Evolutionary conservation across 2,329 filamentous ascomycete species (phyloP).

Genomic region (Apiospora aurea): DNA sequence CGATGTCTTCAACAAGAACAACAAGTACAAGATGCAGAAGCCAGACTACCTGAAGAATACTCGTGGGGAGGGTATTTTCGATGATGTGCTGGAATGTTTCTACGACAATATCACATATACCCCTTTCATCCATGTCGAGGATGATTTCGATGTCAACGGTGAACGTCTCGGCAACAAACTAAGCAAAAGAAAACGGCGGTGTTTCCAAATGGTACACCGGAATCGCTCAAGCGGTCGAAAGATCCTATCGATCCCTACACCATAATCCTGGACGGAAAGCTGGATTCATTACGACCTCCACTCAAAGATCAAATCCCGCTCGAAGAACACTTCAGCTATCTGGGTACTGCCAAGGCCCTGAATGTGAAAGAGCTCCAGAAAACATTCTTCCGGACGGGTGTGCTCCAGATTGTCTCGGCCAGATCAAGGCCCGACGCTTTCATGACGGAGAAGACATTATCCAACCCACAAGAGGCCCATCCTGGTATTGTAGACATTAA

Average conservation of each 20-base stretch:
- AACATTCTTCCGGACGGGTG: slow-evolving; percentile 88
- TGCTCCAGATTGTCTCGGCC: slow-evolving; percentile 93
- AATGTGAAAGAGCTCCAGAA: slow-evolving; percentile 85
- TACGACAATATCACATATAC: slow-evolving; percentile 99
- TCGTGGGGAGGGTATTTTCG: slow-evolving; percentile 87
- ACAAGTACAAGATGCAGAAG: slow-evolving; percentile 99
- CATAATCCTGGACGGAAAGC: slow-evolving; percentile 86
- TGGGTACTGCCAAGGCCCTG: slow-evolving; percentile 76
- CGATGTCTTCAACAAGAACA: slow-evolving; percentile 99
- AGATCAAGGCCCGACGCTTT: slow-evolving; percentile 94
- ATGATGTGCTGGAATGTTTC: slow-evolving; percentile 93
- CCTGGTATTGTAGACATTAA: slow-evolving; percentile 97
- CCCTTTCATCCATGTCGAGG: slow-evolving; percentile 96
- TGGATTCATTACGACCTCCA: slow-evolving; percentile 82
- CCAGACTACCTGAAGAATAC: slow-evolving; percentile 95
- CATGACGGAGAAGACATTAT: slow-evolving; percentile 84
- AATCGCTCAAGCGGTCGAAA: slow-evolving; percentile 71
- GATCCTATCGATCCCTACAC: slow-evolving; percentile 96
- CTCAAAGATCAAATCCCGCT: slow-evolving; percentile 91
- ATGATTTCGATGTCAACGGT: slow-evolving; percentile 81
- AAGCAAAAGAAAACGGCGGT: slow-evolving; percentile 71
- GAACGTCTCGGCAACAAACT: slow-evolving; percentile 74
- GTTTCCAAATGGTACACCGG: slow-evolving; percentile 69
- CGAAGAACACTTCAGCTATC: slow-evolving; percentile 90
- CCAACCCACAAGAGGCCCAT: slow-evolving; percentile 85